Percentiles rank a stretch among this genome's conserved stretches.
phyloP scores from a whole-genome alignment of 495 filamentous ascomycete genomes.

The Alectoria sarmentosa region DNA sequence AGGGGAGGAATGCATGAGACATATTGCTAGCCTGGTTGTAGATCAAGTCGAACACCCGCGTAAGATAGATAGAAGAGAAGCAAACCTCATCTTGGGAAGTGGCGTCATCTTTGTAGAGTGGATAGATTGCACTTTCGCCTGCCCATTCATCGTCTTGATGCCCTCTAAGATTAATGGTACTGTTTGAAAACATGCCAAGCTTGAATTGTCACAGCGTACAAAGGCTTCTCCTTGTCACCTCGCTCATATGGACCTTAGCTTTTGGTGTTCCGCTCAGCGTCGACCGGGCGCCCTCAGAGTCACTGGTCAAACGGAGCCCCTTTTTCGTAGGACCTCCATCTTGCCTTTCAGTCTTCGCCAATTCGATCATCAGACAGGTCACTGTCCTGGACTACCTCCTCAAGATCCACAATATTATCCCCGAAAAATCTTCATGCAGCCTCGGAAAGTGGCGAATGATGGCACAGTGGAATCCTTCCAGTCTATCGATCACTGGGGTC shows the following conservation, averaged over 20 bases:
- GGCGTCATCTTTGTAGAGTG: background rate
- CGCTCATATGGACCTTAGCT: background rate
- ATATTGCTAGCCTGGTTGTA: background rate
- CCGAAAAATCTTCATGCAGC: background rate
- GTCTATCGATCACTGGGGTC: background rate
- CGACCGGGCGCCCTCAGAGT: background rate
- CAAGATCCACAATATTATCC: conserved; percentile 7
- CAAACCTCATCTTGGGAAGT: background rate
- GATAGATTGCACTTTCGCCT: background rate
- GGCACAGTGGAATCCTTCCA: background rate
- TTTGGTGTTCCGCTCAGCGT: background rate
- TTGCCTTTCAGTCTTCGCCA: background rate
- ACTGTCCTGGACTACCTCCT: background rate
- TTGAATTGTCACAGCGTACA: background rate
- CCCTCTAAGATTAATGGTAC: background rate
- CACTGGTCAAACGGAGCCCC: background rate
- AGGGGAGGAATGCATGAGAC: background rate
- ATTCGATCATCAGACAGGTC: background rate
- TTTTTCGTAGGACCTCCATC: background rate
- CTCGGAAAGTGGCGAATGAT: background rate
- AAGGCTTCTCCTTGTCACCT: background rate
- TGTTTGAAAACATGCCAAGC: background rate
- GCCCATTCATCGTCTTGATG: background rate
- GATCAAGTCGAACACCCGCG: background rate
- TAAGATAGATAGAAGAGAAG: background rate